Percentiles rank a stretch among this genome's conserved stretches.
These are phyloP conservation scores for Panicum miliaceum DNA, from an alignment of 176 grass and related monocot genomes.

Conservation along the genomic window DNA sequence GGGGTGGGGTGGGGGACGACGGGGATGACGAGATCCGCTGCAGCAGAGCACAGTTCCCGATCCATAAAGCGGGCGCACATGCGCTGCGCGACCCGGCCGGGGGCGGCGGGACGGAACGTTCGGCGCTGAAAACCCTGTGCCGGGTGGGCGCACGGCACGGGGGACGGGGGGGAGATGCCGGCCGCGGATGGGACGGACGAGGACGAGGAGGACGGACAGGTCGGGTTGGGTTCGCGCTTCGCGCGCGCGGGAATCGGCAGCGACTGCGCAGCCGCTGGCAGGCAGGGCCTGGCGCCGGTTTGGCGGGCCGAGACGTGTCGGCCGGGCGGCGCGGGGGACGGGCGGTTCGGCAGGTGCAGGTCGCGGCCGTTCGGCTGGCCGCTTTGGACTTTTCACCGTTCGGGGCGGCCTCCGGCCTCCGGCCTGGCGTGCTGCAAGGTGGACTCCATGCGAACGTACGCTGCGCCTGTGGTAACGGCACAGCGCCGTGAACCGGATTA, in stretches of 20 bases:
- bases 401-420: neutral
- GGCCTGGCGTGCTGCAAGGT: no score
- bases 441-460: no score
- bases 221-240: neutral
- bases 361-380: neutral
- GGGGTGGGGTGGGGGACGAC: no score
- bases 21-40: slow-evolving; percentile 39
- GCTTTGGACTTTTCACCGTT: neutral
- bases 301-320: neutral
- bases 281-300: no score
- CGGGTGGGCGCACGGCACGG: no score
- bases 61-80: slow-evolving; percentile 39
- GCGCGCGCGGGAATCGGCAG: no score
- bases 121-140: slow-evolving; percentile 8
- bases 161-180: neutral
- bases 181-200: neutral
- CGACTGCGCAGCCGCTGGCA: no score
- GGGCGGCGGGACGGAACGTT: neutral
- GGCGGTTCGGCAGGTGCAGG: slow-evolving; percentile 1
- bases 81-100: neutral
- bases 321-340: neutral
- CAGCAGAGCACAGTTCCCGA: slow-evolving; percentile 12
- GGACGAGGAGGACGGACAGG: neutral
- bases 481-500: slow-evolving; percentile 17
- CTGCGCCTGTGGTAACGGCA: no score